A percentile compares a stretch with the other conserved stretches of the same genome.
Conservation (phyloP, 352 stramenopile species). For the Pythium utonaiense region DNA sequence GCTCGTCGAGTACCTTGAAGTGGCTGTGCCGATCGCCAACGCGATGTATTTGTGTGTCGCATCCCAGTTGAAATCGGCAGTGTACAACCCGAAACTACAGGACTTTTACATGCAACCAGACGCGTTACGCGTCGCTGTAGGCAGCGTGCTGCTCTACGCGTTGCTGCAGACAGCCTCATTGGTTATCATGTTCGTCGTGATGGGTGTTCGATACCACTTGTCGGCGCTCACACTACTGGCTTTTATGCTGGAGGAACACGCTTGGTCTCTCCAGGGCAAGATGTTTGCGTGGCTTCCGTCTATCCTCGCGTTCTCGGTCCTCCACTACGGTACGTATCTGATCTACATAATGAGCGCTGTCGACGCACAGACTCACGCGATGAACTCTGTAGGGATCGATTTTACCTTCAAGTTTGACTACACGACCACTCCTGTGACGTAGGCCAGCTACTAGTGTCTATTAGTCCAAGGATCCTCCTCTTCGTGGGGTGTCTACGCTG, state of each 20-base stretch:
- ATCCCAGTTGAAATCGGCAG: slow-evolving; percentile 5
- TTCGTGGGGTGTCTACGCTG: too few species aligned
- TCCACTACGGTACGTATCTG: slow-evolving; percentile 21
- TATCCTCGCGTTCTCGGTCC: slow-evolving; percentile 14
- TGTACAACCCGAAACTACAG: slow-evolving; percentile 13
- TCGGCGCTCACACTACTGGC: slow-evolving; percentile 8
- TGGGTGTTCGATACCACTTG: slow-evolving; percentile 6
- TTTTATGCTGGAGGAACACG: slow-evolving; percentile 17
- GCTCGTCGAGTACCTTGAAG: slow-evolving; percentile 24
- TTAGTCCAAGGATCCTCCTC: too few species aligned
- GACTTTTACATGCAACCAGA: not conserved
- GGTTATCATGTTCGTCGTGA: slow-evolving; percentile 2
- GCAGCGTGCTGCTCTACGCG: slow-evolving; percentile 1
- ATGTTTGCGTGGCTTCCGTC: slow-evolving; percentile 18
- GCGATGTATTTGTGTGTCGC: slow-evolving; percentile 6
- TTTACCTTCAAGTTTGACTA: slow-evolving; percentile 3
- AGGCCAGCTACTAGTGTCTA: not conserved
- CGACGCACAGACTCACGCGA: not conserved
- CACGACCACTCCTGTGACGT: not conserved
- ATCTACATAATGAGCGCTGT: too few species aligned
- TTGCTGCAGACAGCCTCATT: slow-evolving; percentile 3
- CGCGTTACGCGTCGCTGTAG: not conserved
- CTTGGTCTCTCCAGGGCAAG: slow-evolving; percentile 14
- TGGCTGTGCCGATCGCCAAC: slow-evolving; percentile 12
- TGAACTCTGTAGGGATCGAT: not conserved